Evolutionary conservation across 1,284 basidiomycete species (phyloP).

Genomic region (Boletus putidus): DNA sequence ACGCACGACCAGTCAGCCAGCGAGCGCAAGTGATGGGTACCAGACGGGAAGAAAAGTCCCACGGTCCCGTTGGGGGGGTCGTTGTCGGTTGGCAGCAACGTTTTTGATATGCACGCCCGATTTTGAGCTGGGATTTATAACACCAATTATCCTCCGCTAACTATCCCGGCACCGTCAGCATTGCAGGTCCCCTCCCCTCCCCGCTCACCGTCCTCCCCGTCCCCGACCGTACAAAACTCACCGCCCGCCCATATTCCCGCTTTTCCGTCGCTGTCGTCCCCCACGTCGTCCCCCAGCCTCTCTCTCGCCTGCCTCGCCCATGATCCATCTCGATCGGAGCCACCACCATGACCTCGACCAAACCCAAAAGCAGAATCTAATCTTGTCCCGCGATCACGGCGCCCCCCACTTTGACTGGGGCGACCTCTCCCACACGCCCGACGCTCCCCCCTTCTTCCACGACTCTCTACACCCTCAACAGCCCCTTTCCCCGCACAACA

Average conservation of each 20-base stretch:
- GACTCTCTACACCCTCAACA: constrained; percentile 28
- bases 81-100: constrained; percentile 23
- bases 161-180: constrained; percentile 11
- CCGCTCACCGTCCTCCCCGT: constrained; percentile 11
- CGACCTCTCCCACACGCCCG: constrained; percentile 38
- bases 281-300: background rate
- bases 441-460: constrained; percentile 36
- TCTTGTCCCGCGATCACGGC: constrained; percentile 44
- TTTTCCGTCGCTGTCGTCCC: constrained; percentile 4
- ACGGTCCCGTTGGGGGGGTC: constrained; percentile 23
- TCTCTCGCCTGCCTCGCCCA: constrained; percentile 29
- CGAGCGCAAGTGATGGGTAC: constrained; percentile 7
- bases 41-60: constrained; percentile 31
- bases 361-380: constrained; percentile 47
- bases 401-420: constrained; percentile 47
- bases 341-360: constrained; percentile 45
- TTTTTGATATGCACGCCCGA: constrained; percentile 38
- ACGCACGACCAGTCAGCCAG: background rate
- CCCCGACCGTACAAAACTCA: background rate
- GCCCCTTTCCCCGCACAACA: constrained; percentile 30
- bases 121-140: constrained; percentile 39
- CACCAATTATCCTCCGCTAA: constrained; percentile 26
- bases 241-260: background rate
- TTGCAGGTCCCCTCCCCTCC: background rate
- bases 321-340: constrained; percentile 65